Percentiles rank a stretch among this genome's conserved stretches.
These are phyloP conservation scores for Cordyceps sp. DNA, from an alignment of 2,329 filamentous ascomycete genomes.

Conservation along the genomic window DNA sequence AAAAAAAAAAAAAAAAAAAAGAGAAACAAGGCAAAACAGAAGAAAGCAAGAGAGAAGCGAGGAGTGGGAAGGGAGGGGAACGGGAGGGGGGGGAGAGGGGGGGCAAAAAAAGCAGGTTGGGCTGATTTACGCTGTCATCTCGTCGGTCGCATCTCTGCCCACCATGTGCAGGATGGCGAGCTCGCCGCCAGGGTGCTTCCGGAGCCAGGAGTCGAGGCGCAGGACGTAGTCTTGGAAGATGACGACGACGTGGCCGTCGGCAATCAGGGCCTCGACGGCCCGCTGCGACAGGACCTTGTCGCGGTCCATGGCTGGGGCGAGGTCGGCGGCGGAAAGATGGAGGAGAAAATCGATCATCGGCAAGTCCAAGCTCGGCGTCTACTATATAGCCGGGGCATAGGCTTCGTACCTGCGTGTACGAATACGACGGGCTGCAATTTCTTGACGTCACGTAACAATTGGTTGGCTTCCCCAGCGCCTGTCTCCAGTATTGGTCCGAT, in stretches of 20 bases:
- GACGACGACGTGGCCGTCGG: conserved; percentile 61
- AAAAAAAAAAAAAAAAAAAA: no score
- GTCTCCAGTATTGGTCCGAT: no score
- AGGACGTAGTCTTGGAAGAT: conserved; percentile 70
- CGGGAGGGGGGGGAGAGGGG: not conserved
- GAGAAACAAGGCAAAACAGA: not conserved
- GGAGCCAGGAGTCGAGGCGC: conserved; percentile 76
- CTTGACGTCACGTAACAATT: no score
- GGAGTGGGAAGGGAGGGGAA: not conserved
- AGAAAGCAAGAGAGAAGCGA: not conserved
- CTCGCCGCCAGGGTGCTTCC: conserved; percentile 81
- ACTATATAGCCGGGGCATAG: not conserved
- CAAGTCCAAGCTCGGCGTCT: not conserved
- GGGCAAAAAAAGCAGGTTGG: not conserved
- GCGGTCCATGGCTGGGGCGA: conserved; percentile 12
- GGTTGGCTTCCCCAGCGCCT: no score
- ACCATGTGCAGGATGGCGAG: conserved; percentile 89
- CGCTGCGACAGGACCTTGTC: conserved; percentile 8
- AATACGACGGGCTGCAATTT: no score
- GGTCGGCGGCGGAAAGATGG: not conserved
- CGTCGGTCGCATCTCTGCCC: conserved; percentile 82
- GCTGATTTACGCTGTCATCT: conserved; percentile 59
- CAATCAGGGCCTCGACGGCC: conserved; percentile 56
- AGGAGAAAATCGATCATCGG: not conserved
- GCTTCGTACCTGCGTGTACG: no score